Evolutionary conservation across 164 flowering plant genomes (phyloP).

Genomic region (Euptelea pleiosperma): DNA sequence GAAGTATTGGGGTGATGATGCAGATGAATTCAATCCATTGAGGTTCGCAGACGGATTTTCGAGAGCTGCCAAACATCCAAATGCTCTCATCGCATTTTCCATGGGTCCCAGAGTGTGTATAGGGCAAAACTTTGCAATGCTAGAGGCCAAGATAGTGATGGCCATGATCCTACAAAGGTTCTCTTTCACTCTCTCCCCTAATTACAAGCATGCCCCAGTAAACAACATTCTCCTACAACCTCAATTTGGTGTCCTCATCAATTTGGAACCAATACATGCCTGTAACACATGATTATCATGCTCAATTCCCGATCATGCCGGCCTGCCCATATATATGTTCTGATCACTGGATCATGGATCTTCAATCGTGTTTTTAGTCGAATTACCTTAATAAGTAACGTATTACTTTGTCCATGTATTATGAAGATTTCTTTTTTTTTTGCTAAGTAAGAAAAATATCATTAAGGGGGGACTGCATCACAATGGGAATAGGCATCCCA

Average conservation of each 20-base stretch:
- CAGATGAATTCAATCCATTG: slow-evolving; percentile 37
- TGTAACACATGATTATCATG: no score
- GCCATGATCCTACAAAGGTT: slow-evolving; percentile 30
- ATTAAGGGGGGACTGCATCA: no score
- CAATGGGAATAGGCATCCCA: no score
- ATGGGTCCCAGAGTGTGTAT: slow-evolving; percentile 33
- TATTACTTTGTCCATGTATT: no score
- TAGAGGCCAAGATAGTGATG: slow-evolving; percentile 31
- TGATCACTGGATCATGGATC: no score
- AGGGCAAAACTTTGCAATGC: slow-evolving; percentile 42
- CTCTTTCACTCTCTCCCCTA: slow-evolving; percentile 28
- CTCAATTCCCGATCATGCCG: no score
- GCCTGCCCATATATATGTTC: no score
- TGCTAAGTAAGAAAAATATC: no score
- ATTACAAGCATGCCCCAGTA: slow-evolving; percentile 33
- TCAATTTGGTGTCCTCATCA: slow-evolving; percentile 32
- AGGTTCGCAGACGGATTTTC: slow-evolving; percentile 35
- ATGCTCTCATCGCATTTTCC: slow-evolving; percentile 31
- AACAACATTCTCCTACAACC: slow-evolving; percentile 27
- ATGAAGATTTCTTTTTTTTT: no score
- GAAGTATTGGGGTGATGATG: slow-evolving; percentile 42
- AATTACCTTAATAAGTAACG: no score
- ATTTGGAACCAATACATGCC: no score
- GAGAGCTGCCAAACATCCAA: slow-evolving; percentile 37
- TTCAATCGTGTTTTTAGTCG: no score